Base-by-base conservation (phyloP, 495 filamentous ascomycete species). In the Parmelia sp. region DNA sequence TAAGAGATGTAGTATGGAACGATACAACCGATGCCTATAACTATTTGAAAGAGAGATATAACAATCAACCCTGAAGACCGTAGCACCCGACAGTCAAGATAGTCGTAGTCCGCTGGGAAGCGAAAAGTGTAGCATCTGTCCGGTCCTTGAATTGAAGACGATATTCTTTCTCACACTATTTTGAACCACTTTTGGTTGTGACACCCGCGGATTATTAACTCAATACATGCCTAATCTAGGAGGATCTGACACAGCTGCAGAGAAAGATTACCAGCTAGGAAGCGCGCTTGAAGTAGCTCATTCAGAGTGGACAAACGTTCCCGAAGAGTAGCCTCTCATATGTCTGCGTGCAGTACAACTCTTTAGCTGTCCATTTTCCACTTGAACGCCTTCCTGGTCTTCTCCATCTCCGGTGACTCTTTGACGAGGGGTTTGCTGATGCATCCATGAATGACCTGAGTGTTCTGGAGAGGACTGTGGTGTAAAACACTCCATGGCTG, bases 381-480 rank as follows among this genome's bases (percentile, higher is more conserved):
- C 23, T 65, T 66, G 3, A 69, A 70, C 8, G 68, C 69, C 0
- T 61, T 57, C n/a, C 66, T 69, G 63, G 76, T 74, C 8, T 57
- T 29, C 12, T 61, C 31, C 73, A 77, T 77, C 59, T 79, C 61
- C 0, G 64, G 49, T 3, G 73, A 76, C 14, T 76, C 70, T 2
- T 61, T 58, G 23, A 31, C 37, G 19, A 77, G 55, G 0, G 71
- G 72, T 63, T 76, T 73, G 5, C 67, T 51, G 59, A 74, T 66
- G 65, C 74, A 78, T 35, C 68, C 58, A 25, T 66, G 64, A 37
- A 69, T 71, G 44, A 57, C 9, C n/a, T 57, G 66, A 67, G 25
- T 57, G 58, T 33, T 64, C 35, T 11, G 61, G 65, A 56, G 62
- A 44, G 57, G 58, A 45, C 12, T 21, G 29, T 47, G 56, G 49